A percentile compares a stretch with the other conserved stretches of the same genome.
Conservation (phyloP, 2,329 filamentous ascomycete genomes). For the Intubia oerlemansii region DNA sequence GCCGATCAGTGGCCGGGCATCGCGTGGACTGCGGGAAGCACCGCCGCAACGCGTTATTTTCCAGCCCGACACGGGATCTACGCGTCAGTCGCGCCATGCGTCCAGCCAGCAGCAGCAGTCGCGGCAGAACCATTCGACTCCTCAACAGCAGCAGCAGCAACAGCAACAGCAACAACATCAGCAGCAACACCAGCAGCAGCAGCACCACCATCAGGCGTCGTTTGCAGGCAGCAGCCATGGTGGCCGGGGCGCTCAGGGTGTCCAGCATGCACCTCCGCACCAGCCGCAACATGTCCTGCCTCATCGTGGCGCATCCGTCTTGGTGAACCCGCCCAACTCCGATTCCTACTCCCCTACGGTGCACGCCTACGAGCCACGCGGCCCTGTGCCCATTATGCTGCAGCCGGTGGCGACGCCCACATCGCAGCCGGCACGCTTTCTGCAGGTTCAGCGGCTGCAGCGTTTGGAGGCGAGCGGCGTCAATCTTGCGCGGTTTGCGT, state of each 20-base stretch:
- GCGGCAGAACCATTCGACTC: constrained; percentile 6
- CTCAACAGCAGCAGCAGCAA: neutral
- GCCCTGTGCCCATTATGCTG: constrained; percentile 35
- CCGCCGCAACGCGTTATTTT: constrained; percentile 70
- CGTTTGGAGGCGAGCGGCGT: constrained; percentile 18
- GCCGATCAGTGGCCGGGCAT: constrained; percentile 32
- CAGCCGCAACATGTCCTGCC: too few relatives aligned
- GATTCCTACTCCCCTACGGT: constrained; percentile 39
- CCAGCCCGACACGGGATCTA: constrained; percentile 53
- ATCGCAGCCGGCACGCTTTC: constrained; percentile 50
- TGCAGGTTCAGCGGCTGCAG: constrained; percentile 27
- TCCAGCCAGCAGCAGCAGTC: constrained; percentile 16
- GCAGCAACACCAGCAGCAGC: constrained; percentile 5
- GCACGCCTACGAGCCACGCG: constrained; percentile 49
- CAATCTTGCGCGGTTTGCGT: constrained; percentile 29
- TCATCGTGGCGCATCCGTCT: too few relatives aligned
- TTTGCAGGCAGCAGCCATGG: too few relatives aligned
- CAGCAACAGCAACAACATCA: constrained; percentile 1
- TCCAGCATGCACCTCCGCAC: too few relatives aligned
- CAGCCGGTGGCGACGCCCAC: constrained; percentile 56
- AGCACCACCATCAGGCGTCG: constrained; percentile 19
- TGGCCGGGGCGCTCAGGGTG: too few relatives aligned
- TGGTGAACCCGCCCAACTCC: constrained; percentile 26
- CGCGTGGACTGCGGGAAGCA: constrained; percentile 54
- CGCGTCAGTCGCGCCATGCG: constrained; percentile 39